Percentiles rank a stretch among this genome's conserved stretches.
phyloP scores from a whole-genome alignment of 1,284 basidiomycete species.

The Ustilago cynodontis region DNA sequence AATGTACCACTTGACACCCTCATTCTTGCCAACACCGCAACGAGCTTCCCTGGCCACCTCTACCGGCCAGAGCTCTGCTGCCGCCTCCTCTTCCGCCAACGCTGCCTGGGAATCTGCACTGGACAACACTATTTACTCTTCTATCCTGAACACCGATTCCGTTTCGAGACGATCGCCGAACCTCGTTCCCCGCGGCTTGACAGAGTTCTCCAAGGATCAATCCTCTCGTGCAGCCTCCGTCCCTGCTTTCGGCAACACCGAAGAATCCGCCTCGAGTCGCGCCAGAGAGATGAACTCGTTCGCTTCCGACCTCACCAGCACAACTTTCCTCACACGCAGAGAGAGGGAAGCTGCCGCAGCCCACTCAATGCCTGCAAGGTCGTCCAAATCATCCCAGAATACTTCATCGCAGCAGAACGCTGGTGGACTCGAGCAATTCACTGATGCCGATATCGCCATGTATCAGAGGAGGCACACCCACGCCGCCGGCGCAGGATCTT shows the following conservation, averaged over 20 bases:
- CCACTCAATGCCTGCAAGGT: conserved; percentile 5
- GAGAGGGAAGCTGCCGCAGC: conserved; percentile 49
- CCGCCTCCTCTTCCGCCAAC: conserved; percentile 12
- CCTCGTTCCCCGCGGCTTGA: conserved; percentile 36
- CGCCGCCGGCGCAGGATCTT: conserved; percentile 25
- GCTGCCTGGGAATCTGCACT: conserved; percentile 36
- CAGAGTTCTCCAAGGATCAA: conserved; percentile 42
- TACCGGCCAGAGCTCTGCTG: conserved; percentile 6
- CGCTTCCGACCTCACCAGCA: conserved; percentile 48
- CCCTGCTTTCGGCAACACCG: conserved; percentile 45
- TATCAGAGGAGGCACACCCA: conserved; percentile 49
- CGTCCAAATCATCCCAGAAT: neutral
- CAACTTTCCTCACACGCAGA: conserved; percentile 43
- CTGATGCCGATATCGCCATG: conserved; percentile 50
- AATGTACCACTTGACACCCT: conserved; percentile 65
- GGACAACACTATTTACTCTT: conserved; percentile 45
- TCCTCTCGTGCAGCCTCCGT: conserved; percentile 39
- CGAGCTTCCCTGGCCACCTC: conserved; percentile 16
- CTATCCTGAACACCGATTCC: conserved; percentile 50
- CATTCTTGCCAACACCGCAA: conserved; percentile 60
- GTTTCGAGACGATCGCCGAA: conserved; percentile 39
- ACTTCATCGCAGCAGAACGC: conserved; percentile 14
- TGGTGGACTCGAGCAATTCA: conserved; percentile 38
- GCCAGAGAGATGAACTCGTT: conserved; percentile 29
- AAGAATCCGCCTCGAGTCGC: conserved; percentile 22